Evolutionary conservation across 768 basidiomycete genomes (phyloP).

Genomic region (Gymnopilus dilepis): DNA sequence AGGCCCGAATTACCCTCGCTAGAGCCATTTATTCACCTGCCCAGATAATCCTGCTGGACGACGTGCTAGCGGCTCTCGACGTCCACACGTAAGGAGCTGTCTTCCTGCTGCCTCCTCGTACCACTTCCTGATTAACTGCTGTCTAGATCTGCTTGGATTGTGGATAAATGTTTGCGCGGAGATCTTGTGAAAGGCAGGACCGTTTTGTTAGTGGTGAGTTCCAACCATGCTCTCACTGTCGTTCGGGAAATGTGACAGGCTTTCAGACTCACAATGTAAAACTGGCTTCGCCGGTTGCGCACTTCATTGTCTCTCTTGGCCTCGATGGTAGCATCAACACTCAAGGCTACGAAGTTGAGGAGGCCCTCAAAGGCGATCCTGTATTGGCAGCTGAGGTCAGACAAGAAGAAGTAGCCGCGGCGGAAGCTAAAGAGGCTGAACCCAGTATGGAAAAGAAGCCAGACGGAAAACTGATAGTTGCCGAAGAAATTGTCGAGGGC

Average conservation of each 20-base stretch:
- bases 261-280: slow-evolving; percentile 42
- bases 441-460: neutral
- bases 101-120: neutral
- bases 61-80: slow-evolving; percentile 71
- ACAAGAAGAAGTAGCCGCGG: slow-evolving; percentile 30
- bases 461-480: slow-evolving; percentile 62
- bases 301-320: slow-evolving; percentile 59
- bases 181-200: slow-evolving; percentile 76
- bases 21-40: slow-evolving; percentile 56
- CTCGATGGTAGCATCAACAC: slow-evolving; percentile 48
- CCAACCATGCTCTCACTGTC: neutral
- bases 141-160: slow-evolving; percentile 78
- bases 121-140: slow-evolving; percentile 38
- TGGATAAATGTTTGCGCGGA: slow-evolving; percentile 79
- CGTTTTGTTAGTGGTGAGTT: slow-evolving; percentile 73
- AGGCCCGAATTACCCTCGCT: slow-evolving; percentile 55
- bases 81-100: slow-evolving; percentile 30
- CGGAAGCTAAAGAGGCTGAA: slow-evolving; percentile 28
- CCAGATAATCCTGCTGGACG: slow-evolving; percentile 71
- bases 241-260: neutral
- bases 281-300: slow-evolving; percentile 48
- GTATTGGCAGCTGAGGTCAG: slow-evolving; percentile 37
- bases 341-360: slow-evolving; percentile 47
- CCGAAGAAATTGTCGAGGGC: slow-evolving; percentile 60
- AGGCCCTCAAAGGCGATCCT: slow-evolving; percentile 44